phyloP scores from a whole-genome alignment of 164 flowering plant species.

The Annona squamosa region DNA sequence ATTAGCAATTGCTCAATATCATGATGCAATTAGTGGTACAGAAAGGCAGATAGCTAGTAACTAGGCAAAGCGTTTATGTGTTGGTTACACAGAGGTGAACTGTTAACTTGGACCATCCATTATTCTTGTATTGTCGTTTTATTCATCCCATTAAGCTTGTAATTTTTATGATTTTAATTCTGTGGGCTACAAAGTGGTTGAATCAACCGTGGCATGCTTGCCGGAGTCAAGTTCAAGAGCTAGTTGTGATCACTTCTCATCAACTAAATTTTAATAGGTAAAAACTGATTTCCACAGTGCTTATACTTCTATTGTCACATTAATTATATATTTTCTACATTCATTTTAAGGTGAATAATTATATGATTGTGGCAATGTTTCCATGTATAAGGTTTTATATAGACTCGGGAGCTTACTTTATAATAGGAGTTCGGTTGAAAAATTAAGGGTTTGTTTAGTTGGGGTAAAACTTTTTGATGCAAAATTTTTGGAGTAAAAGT shows the following conservation, averaged over 20 bases:
- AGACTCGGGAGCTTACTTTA: too few relatives aligned
- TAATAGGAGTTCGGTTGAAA: too few relatives aligned
- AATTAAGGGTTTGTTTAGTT: too few relatives aligned
- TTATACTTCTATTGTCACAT: not conserved
- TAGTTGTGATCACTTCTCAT: slow-evolving; percentile 29
- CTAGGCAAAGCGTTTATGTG: slow-evolving; percentile 73
- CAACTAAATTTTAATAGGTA: slow-evolving; percentile 65
- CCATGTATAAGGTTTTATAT: too few relatives aligned
- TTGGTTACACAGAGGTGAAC: slow-evolving; percentile 70
- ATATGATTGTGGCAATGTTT: too few relatives aligned
- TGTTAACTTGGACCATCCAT: not conserved
- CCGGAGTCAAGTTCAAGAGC: slow-evolving; percentile 24
- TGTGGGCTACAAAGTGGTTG: slow-evolving; percentile 71
- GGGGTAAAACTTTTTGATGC: too few relatives aligned
- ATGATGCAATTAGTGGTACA: slow-evolving; percentile 95
- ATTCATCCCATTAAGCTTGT: not conserved
- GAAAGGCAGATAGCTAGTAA: slow-evolving; percentile 87
- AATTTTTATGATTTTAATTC: not conserved
- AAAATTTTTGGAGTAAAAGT: too few relatives aligned
- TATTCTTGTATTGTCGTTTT: not conserved
- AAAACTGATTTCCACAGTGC: slow-evolving; percentile 7
- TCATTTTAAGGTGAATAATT: too few relatives aligned
- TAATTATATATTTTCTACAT: too few relatives aligned
- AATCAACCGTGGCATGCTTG: slow-evolving; percentile 62
- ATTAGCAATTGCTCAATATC: slow-evolving; percentile 92